These are phyloP conservation scores for Cryphonectria radicalis DNA, from an alignment of 2,329 filamentous ascomycete genomes.

Conservation along the genomic window DNA sequence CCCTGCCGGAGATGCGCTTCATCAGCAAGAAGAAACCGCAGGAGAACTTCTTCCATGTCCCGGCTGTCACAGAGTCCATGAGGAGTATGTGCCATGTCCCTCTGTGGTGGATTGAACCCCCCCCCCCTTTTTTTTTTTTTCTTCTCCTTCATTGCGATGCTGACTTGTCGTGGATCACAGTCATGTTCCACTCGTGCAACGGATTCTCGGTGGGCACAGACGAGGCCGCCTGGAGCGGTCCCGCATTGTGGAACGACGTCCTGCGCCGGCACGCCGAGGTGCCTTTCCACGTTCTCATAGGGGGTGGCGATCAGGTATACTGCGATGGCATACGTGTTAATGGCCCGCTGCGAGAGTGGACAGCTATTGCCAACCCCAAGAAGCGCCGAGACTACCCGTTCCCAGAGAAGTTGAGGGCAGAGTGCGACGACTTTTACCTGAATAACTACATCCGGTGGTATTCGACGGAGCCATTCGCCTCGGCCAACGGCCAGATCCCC, in stretches of 20 bases:
- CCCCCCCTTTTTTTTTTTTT: no score
- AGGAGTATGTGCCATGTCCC: slow-evolving; percentile 73
- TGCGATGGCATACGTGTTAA: slow-evolving; percentile 89
- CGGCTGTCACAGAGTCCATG: slow-evolving; percentile 84
- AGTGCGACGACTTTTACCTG: slow-evolving; percentile 89
- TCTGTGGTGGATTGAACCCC: background rate
- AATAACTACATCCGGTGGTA: slow-evolving; percentile 89
- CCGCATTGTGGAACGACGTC: slow-evolving; percentile 95
- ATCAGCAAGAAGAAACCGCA: slow-evolving; percentile 58
- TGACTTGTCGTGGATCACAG: slow-evolving; percentile 9
- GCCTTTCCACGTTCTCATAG: slow-evolving; percentile 96
- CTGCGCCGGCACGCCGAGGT: slow-evolving; percentile 75
- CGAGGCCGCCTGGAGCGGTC: slow-evolving; percentile 82
- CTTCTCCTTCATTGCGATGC: background rate
- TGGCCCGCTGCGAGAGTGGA: slow-evolving; percentile 83
- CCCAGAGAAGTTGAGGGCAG: slow-evolving; percentile 74
- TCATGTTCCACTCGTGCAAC: slow-evolving; percentile 87
- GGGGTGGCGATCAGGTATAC: slow-evolving; percentile 95
- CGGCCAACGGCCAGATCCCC: slow-evolving; percentile 87
- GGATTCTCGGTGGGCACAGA: slow-evolving; percentile 91
- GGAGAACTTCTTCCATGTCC: slow-evolving; percentile 80
- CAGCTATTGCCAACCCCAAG: slow-evolving; percentile 78
- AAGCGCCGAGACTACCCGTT: slow-evolving; percentile 82
- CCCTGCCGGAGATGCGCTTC: slow-evolving; percentile 68
- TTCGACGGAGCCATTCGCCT: slow-evolving; percentile 78